Base-by-base conservation (phyloP, 768 basidiomycete species). In the Rhodotorula sphaerocarpa region DNA sequence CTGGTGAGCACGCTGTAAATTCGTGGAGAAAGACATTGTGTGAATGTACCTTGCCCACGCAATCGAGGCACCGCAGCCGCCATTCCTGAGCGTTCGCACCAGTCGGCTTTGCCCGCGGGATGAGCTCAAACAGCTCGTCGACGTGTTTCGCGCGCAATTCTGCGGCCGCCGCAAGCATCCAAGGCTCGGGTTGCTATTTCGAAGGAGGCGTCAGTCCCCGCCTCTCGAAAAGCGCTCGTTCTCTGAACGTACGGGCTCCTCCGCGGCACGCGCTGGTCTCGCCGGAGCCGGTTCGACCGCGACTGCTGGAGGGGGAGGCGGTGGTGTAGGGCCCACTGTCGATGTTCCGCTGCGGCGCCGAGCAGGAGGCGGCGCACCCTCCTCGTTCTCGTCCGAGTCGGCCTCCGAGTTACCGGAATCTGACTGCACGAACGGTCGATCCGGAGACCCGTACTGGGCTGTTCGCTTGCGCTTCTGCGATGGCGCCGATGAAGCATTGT, bases 51-150 rank as follows among this genome's bases (percentile, higher is more conserved):
- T 91, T 93, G 72, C 90, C 90, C 69, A 90, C 90, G 75, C 90
- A 92, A 74, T 95, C 90, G 67, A 84, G 73, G 74, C 90, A 95
- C 75, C 86, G 90, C 73, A 93, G 81, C 23, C 89, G 82, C 91
- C 92, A 96, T 75, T 93, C 90, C 18, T 71, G 81, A 28, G 78
- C 75, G n/a, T 78, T 79, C 18, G 77, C 79, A 47, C 81, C 78
- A 11, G 80, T 77, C 71, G 83, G 85, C 34, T 83, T 81, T 39
- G 74, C 71, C 23, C 75, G 75, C n/a, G 83, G 76, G 36, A 87
- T 83, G 23, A 87, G 82, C 69, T 88, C 86, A 69, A 96, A 92
- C 62, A 75, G 82, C 75, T 96, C 92, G 65, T 87, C 81, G 3
- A 85, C 84, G 72, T 88, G 92, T 75, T 80, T 82, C 14, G 77